These are phyloP conservation scores for Globisporangium rhizosaccharum DNA, from an alignment of 352 stramenopile species.

Conservation along the genomic window DNA sequence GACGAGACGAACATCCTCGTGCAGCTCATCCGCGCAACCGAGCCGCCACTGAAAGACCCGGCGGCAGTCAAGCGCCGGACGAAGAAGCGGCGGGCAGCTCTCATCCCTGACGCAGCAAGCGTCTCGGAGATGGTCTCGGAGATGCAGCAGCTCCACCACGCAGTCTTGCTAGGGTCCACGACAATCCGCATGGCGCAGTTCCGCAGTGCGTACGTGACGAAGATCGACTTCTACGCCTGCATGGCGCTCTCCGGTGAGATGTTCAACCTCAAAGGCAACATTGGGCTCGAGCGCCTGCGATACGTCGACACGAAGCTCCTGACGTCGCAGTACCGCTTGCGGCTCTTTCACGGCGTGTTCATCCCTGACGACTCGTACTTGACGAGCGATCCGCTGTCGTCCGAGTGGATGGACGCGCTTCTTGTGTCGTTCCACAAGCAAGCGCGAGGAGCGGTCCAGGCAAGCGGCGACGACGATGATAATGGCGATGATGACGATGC, in stretches of 20 bases:
- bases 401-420: conserved; percentile 83
- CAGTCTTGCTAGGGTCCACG: conserved; percentile 56
- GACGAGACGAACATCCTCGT: conserved; percentile 73
- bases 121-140: conserved; percentile 34
- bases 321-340: conserved; percentile 52
- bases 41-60: conserved; percentile 64
- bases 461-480: background rate
- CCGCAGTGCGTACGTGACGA: conserved; percentile 77
- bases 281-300: conserved; percentile 67
- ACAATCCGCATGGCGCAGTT: conserved; percentile 80
- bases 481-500: background rate
- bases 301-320: conserved; percentile 71
- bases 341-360: conserved; percentile 63
- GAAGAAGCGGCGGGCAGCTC: conserved; percentile 32
- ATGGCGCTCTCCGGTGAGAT: conserved; percentile 76
- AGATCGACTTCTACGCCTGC: conserved; percentile 80
- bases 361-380: conserved; percentile 64
- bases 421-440: conserved; percentile 24
- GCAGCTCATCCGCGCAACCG: conserved; percentile 68
- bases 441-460: conserved; percentile 3
- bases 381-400: conserved; percentile 53
- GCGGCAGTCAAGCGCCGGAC: conserved; percentile 17
- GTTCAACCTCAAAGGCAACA: conserved; percentile 83
- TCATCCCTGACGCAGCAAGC: conserved; percentile 22
- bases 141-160: conserved; percentile 32